Conservation (phyloP, 805 yeast species). For the Candida silvatica region DNA sequence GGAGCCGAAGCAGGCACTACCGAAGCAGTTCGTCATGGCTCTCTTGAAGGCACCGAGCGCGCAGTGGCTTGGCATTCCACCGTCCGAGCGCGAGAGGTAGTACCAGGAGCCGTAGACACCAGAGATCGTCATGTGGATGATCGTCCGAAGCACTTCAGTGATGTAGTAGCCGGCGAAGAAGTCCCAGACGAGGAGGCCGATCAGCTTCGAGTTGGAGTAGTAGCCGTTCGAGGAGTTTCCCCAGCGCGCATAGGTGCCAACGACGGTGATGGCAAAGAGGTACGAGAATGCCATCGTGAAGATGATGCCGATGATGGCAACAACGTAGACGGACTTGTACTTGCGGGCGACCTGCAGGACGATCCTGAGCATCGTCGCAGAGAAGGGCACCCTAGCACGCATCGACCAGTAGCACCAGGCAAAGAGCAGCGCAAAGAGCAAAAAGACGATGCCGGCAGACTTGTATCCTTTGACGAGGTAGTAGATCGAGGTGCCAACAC, state of each 20-base stretch:
- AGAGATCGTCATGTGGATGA: constrained; percentile 73
- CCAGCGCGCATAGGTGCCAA: constrained; percentile 72
- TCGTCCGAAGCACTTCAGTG: constrained; percentile 72
- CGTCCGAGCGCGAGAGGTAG: constrained; percentile 44
- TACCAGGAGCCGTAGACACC: constrained; percentile 95
- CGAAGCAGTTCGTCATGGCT: constrained; percentile 79
- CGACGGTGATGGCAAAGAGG: constrained; percentile 58
- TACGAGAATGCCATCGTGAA: constrained; percentile 55
- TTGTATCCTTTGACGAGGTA: constrained; percentile 61
- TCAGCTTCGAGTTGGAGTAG: constrained; percentile 14
- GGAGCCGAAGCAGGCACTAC: constrained; percentile 78
- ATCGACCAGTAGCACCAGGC: constrained; percentile 12
- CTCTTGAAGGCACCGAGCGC: constrained; percentile 71
- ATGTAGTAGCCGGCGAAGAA: constrained; percentile 81
- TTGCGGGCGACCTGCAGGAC: constrained; percentile 65
- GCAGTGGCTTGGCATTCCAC: constrained; percentile 67
- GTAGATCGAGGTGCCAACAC: constrained; percentile 70
- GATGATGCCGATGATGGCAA: constrained; percentile 30
- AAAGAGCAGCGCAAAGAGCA: constrained; percentile 18
- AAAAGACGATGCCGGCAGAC: constrained; percentile 64
- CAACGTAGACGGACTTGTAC: constrained; percentile 58
- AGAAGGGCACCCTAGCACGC: constrained; percentile 19
- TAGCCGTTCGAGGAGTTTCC: constrained; percentile 23
- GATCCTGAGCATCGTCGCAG: constrained; percentile 17
- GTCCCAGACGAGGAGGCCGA: constrained; percentile 55